Evolutionary conservation across 805 yeast species (phyloP).

Genomic region (Candida michaelii): DNA sequence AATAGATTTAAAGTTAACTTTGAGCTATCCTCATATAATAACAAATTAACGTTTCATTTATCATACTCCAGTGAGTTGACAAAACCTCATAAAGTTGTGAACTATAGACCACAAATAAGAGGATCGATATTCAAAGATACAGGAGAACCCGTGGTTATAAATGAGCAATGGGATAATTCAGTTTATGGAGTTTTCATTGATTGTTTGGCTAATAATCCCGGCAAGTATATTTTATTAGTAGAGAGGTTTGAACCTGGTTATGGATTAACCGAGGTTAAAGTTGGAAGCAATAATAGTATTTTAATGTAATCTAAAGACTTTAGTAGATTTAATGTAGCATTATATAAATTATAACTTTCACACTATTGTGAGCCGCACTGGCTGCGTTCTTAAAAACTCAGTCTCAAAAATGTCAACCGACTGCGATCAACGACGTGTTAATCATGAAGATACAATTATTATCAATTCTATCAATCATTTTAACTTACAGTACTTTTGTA

Average conservation of each 20-base stretch:
- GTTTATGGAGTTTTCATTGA: slow-evolving; percentile 46
- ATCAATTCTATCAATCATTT: slow-evolving; percentile 5
- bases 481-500: background rate
- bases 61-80: slow-evolving; percentile 18
- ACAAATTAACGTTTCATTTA: slow-evolving; percentile 26
- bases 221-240: slow-evolving; percentile 39
- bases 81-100: slow-evolving; percentile 16
- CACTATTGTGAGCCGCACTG: too few species aligned
- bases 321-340: too few species aligned
- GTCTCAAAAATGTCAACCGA: too few species aligned
- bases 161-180: slow-evolving; percentile 40
- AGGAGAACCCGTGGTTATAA: slow-evolving; percentile 31
- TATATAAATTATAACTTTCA: too few species aligned
- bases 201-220: slow-evolving; percentile 23
- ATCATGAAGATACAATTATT: slow-evolving; percentile 7
- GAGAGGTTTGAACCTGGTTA: slow-evolving; percentile 51
- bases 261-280: slow-evolving; percentile 37
- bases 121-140: slow-evolving; percentile 42
- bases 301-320: too few species aligned
- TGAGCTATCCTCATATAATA: slow-evolving; percentile 18
- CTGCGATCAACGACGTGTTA: slow-evolving; percentile 4
- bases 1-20: slow-evolving; percentile 40
- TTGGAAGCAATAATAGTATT: slow-evolving; percentile 26
- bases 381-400: too few species aligned
- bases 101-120: slow-evolving; percentile 48